Conservation (phyloP, 768 basidiomycete species). For the Podaxis sp. region DNA sequence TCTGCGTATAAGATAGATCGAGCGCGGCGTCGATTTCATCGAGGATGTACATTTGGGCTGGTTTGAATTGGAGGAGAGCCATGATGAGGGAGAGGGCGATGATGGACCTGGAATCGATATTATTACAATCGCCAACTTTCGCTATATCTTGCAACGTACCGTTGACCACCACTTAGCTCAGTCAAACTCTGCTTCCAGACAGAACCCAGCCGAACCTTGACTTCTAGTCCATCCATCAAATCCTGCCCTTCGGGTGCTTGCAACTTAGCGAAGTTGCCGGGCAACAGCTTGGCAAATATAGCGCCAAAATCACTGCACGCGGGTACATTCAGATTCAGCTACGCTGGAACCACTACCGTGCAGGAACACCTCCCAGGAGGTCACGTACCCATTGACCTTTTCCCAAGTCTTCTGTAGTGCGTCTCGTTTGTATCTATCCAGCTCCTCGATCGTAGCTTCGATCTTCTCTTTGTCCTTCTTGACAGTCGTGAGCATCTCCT, state of each 20-base stretch:
- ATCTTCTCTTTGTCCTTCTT: conserved; percentile 94
- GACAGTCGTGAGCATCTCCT: conserved; percentile 85
- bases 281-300: conserved; percentile 93
- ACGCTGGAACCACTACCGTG: background rate
- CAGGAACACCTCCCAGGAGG: background rate
- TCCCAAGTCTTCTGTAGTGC: conserved; percentile 94
- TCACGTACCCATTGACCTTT: conserved; percentile 82
- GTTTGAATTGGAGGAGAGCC: conserved; percentile 98
- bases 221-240: conserved; percentile 92
- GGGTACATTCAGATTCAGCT: background rate
- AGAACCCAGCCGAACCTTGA: conserved; percentile 90
- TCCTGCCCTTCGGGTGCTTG: conserved; percentile 93
- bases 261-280: conserved; percentile 94
- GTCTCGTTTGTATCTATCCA: conserved; percentile 92
- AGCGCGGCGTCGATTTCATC: conserved; percentile 99
- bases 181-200: conserved; percentile 99
- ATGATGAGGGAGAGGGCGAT: conserved; percentile 98
- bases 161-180: conserved; percentile 94
- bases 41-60: conserved; percentile 98
- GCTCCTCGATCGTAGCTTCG: conserved; percentile 86
- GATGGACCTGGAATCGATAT: conserved; percentile 60
- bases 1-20: conserved; percentile 93
- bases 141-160: conserved; percentile 44
- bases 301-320: conserved; percentile 84
- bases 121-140: background rate